Percentiles rank a stretch among this genome's conserved stretches.
phyloP scores from a whole-genome alignment of 2,329 filamentous ascomycete genomes.

The Monosporascus sp. region DNA sequence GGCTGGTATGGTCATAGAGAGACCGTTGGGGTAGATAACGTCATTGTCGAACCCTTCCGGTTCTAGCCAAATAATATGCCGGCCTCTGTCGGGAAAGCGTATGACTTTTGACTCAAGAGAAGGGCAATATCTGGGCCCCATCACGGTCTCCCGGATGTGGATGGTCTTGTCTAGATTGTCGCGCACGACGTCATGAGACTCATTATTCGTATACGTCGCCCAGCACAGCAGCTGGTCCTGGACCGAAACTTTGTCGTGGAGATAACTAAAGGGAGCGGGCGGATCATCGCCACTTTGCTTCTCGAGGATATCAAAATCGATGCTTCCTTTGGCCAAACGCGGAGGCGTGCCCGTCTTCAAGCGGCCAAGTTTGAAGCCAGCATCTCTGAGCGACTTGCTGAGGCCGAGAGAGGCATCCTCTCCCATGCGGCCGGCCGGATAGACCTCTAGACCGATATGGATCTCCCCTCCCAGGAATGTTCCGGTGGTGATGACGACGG shows the following conservation, averaged over 20 bases:
- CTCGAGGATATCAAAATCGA: constrained; percentile 69
- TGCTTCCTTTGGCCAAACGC: constrained; percentile 73
- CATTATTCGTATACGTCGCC: constrained; percentile 79
- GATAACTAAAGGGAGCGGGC: constrained; percentile 84
- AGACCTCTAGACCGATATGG: constrained; percentile 82
- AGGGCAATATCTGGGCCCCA: constrained; percentile 90
- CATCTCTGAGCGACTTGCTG: constrained; percentile 82
- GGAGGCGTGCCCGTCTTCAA: constrained; percentile 96
- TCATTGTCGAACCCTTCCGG: constrained; percentile 90
- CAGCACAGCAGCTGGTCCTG: constrained; percentile 80
- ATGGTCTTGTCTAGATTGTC: constrained; percentile 92
- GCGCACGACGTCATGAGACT: constrained; percentile 76
- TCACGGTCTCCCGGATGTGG: constrained; percentile 92
- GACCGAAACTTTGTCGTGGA: constrained; percentile 74
- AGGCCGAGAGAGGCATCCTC: constrained; percentile 90
- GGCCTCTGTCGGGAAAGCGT: constrained; percentile 72
- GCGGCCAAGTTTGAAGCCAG: constrained; percentile 83
- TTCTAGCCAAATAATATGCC: constrained; percentile 93
- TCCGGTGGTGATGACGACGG: constrained; percentile 91
- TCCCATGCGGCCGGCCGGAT: constrained; percentile 84
- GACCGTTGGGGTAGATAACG: constrained; percentile 90
- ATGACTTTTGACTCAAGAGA: constrained; percentile 93
- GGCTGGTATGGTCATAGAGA: constrained; percentile 92
- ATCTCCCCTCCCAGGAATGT: constrained; percentile 96
- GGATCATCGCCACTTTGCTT: constrained; percentile 77